A percentile compares a stretch with the other conserved stretches of the same genome.
Evolutionary conservation across 257 asterid genomes (phyloP).

Genomic region (Solanum chmielewskii): DNA sequence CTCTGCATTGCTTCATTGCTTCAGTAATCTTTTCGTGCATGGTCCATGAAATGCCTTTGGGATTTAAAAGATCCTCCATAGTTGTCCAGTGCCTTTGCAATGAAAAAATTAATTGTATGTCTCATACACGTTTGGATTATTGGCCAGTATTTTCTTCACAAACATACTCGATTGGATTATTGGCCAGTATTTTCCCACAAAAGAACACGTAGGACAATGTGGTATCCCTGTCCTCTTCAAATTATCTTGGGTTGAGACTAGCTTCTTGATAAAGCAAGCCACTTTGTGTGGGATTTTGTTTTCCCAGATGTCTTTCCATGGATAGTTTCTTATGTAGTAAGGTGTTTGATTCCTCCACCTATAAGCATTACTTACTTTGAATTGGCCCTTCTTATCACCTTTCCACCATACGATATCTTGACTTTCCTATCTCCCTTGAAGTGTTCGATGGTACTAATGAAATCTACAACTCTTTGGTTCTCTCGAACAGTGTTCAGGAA

Average conservation of each 20-base stretch:
- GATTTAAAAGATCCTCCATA: neutral
- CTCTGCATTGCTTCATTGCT: neutral
- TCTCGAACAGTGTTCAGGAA: neutral
- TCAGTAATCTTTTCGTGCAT: neutral
- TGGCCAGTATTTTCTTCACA: neutral
- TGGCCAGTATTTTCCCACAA: neutral
- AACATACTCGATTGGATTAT: too few relatives aligned
- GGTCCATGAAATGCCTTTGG: neutral
- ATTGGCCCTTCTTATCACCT: neutral
- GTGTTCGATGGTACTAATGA: neutral
- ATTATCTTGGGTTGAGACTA: neutral
- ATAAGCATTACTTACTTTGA: neutral
- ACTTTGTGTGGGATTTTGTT: neutral
- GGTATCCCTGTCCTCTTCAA: neutral
- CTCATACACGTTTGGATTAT: neutral
- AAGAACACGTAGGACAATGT: neutral
- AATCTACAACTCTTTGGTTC: neutral
- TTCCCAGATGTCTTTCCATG: neutral
- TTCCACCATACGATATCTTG: neutral
- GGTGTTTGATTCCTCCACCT: neutral
- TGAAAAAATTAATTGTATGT: neutral
- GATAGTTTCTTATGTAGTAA: neutral
- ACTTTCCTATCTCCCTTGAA: neutral
- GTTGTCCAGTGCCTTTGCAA: neutral
- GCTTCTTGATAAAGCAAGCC: neutral